Percentiles rank a stretch among this genome's conserved stretches.
Conservation (phyloP, 441 rosid species). For the Eutrema salsugineum region DNA sequence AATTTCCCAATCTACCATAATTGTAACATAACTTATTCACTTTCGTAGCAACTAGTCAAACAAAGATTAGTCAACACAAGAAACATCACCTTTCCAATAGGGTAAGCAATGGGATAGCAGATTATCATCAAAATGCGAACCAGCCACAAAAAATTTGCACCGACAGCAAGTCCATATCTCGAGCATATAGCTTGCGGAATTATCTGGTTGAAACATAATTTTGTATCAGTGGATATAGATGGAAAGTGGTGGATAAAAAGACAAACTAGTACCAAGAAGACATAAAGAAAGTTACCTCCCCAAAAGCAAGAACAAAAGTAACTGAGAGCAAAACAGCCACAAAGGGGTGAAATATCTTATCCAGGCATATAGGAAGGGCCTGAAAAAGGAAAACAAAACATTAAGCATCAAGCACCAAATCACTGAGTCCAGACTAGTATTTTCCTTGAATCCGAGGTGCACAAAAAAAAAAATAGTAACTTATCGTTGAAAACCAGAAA, state of each 20-base stretch:
- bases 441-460: neutral
- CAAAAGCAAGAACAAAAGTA: constrained; percentile 67
- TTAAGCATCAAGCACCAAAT: neutral
- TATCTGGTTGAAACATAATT: constrained; percentile 31
- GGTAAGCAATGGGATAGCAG: constrained; percentile 65
- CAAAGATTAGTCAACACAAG: neutral
- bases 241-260: neutral
- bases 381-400: constrained; percentile 18
- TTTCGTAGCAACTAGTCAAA: neutral
- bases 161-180: constrained; percentile 64
- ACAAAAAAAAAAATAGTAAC: neutral
- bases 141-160: constrained; percentile 60
- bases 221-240: neutral
- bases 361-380: constrained; percentile 75
- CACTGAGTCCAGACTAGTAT: neutral
- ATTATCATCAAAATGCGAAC: constrained; percentile 57
- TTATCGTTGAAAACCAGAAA: neutral
- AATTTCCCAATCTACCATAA: neutral
- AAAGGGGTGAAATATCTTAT: constrained; percentile 64
- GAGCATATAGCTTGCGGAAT: constrained; percentile 72
- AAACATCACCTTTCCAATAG: constrained; percentile 56
- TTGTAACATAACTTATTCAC: neutral
- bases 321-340: constrained; percentile 72
- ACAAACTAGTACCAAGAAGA: neutral
- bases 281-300: constrained; percentile 46